These are phyloP conservation scores for Vitis hybrid DNA, from an alignment of 177 flowering plant genomes.

Conservation along the genomic window DNA sequence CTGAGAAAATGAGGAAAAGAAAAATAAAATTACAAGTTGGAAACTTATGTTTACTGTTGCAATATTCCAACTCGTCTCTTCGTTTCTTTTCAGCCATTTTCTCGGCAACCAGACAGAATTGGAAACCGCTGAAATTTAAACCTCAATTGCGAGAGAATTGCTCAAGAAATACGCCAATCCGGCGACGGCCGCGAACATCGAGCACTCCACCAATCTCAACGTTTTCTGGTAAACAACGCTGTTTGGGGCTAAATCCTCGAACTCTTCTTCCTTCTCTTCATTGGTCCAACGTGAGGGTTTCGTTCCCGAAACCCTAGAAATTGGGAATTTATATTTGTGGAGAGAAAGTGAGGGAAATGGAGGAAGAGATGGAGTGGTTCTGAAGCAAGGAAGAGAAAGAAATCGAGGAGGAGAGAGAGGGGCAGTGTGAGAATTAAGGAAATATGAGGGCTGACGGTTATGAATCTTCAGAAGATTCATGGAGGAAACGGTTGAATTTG, in stretches of 20 bases:
- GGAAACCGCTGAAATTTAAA: slow-evolving; percentile 10
- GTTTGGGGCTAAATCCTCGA: slow-evolving; percentile 44
- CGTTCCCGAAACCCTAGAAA: slow-evolving; percentile 13
- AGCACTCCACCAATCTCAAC: slow-evolving; percentile 85
- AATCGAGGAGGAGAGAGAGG: slow-evolving; percentile 5
- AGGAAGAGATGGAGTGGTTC: slow-evolving; percentile 12
- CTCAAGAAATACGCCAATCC: slow-evolving; percentile 78
- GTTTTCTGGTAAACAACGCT: slow-evolving; percentile 62
- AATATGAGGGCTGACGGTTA: slow-evolving; percentile 4
- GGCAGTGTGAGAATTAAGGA: slow-evolving; percentile 17
- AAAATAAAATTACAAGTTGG: too few relatives aligned
- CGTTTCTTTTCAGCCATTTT: too few relatives aligned
- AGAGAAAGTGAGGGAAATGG: slow-evolving; percentile 10
- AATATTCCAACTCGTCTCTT: too few relatives aligned
- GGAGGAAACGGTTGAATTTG: background rate
- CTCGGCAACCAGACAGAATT: background rate
- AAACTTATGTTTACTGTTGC: too few relatives aligned
- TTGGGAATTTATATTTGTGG: slow-evolving; percentile 12
- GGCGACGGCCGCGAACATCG: slow-evolving; percentile 87
- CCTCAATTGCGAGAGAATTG: slow-evolving; percentile 89
- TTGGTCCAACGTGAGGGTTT: slow-evolving; percentile 9
- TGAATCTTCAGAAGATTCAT: slow-evolving; percentile 31
- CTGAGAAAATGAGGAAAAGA: too few relatives aligned
- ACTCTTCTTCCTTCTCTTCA: slow-evolving; percentile 18
- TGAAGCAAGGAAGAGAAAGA: slow-evolving; percentile 4